phyloP scores from a whole-genome alignment of 2,329 filamentous ascomycete species.

The Talaromyces sp. region DNA sequence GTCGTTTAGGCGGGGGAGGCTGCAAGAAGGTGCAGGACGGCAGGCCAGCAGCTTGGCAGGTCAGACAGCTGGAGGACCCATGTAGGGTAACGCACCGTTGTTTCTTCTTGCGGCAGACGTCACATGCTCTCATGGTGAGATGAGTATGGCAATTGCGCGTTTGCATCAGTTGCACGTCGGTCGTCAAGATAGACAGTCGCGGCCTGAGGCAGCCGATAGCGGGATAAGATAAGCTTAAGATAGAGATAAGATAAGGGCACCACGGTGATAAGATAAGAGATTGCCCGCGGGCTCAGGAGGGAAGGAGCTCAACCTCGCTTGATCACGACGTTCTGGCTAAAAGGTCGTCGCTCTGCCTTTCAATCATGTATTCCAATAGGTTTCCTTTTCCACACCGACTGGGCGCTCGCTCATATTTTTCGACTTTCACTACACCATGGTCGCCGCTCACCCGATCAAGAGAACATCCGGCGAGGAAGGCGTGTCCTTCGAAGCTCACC shows the following conservation, averaged over 20 bases:
- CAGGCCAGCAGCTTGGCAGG: constrained; percentile 72
- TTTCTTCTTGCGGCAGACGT: constrained; percentile 69
- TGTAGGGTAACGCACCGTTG: constrained; percentile 75
- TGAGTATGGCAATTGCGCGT: not conserved
- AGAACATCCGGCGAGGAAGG: not conserved
- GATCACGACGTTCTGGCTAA: not conserved
- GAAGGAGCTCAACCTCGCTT: not conserved
- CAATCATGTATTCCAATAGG: no score
- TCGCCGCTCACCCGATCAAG: constrained; percentile 2
- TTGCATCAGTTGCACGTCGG: not conserved
- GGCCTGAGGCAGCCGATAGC: constrained; percentile 1
- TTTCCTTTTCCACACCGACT: not conserved
- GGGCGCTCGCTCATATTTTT: not conserved
- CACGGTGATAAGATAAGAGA: not conserved
- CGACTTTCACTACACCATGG: not conserved
- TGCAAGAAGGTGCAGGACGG: constrained; percentile 69
- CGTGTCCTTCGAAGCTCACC: constrained; percentile 20
- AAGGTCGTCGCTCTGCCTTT: not conserved
- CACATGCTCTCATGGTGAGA: constrained; percentile 46
- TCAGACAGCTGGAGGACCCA: constrained; percentile 64
- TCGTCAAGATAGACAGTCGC: not conserved
- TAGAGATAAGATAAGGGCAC: no score
- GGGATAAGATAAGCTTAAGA: constrained; percentile 1
- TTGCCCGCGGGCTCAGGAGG: not conserved
- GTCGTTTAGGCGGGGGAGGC: constrained; percentile 73